Base-by-base conservation (phyloP, 805 yeast species). In the Ogataea paradorogensis region DNA sequence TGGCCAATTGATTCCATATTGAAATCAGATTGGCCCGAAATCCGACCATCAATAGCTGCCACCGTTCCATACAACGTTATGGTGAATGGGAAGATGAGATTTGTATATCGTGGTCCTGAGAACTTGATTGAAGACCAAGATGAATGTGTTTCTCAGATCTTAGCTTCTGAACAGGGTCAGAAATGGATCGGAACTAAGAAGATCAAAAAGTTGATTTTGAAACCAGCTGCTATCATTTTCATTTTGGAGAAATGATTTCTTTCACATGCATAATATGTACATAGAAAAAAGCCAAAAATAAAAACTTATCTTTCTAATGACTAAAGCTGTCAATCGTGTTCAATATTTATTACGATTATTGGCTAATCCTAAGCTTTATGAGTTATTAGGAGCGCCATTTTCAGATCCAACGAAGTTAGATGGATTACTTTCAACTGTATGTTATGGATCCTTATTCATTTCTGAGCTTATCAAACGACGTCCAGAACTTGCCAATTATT, bases 31-130 rank as follows among this genome's bases (percentile, higher is more conserved):
- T 91, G 90, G 85, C 98, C 98, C 1, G 53, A 54, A 7, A 38
- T 61, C 0, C 71, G 70, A 43, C 58, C 61, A 2, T 42, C 59
- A 3, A 55, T 66, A n/a, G 63, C 78, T 1, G 59, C 64, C 3
- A 46, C 48, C 6, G 53, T 62, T 3, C 62, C 66, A 7, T 84
- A 69, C 55, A 78, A 72, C 42, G 71, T 89, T n/a, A 74, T 85
- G 54, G 63, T 89, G 28, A 81, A 89, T 55, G 95, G 95, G 4
- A 82, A 78, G 53, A 71, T 75, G 61, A 73, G 82, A 49, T 75
- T 76, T 45, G 65, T 66, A 13, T 66, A 56, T 43, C 42, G 43
- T 2, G 40, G 58, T 1, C 50, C 53, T 2, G 67, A 65, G 30
- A 61, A 64, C 2, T 62, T 80, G 25, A 47, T 62, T 8, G 51